Evolutionary conservation across 2,329 filamentous ascomycete genomes (phyloP), one percentile per base, ranked within the genome.

Genomic region (Ilyonectria destructans): DNA sequence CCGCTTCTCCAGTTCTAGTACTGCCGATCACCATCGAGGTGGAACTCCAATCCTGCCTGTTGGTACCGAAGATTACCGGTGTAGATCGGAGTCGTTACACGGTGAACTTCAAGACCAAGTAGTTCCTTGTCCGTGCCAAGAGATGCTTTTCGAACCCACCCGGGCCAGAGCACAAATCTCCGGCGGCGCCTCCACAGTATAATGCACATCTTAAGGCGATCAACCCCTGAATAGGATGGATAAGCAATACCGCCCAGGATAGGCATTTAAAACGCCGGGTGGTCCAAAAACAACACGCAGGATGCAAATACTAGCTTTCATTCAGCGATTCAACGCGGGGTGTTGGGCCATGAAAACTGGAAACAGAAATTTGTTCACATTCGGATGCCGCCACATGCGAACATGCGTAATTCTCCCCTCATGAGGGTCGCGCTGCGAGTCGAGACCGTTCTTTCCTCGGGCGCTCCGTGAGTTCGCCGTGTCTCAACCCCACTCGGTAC

Each of bases 401-500:
- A 56, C 66, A 64, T 45, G 63, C 57, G 52, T 23, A 68, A 49
- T 60, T 55, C 69, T 62, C 33, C 26, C 26, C 48, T 62, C 65
- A 49, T 65, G 63, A 56, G 55, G 63, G 61, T 37, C 55, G 62
- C 35, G 29, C 37, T 43, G n/a, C 43, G 66, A 73, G 69, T 74
- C 74, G 74, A 76, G 74, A 76, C 74, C 72, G 72, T 74, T 76
- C 74, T 75, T 56, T 68, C 67, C 70, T 77, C 74, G 74, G 74
- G 62, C 57, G 63, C 73, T 69, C 74, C 74, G 74, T 74, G 67
- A 69, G 61, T 68, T 75, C 68, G 61, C 68, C 69, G 40, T 72
- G 65, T 67, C 54, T 66, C 23, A 62, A 71, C 74, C 65, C 73
- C 73, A 74, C 73, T 58, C 62, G 54, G 72, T 74, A 74, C 71